Conservation (phyloP, 441 rosid species). For the Flueggea neowawraea region DNA sequence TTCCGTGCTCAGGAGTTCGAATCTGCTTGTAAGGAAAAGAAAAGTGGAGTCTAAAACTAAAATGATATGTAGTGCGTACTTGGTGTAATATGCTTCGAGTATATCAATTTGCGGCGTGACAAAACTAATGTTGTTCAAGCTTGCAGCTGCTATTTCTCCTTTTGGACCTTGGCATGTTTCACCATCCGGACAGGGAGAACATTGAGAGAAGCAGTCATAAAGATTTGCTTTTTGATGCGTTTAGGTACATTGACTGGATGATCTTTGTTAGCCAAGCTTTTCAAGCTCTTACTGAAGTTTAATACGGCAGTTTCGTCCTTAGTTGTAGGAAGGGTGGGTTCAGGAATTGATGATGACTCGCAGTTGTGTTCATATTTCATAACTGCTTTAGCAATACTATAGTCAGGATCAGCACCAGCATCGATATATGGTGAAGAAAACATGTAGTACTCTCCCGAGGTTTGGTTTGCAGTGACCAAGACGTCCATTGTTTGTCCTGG, state of each 20-base stretch:
- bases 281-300: conserved; percentile 17
- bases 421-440: conserved; percentile 39
- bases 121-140: conserved; percentile 16
- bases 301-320: conserved; percentile 20
- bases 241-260: conserved; percentile 44
- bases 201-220: conserved; percentile 16
- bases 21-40: too few relatives aligned
- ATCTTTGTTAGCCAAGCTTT: conserved; percentile 25
- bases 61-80: too few relatives aligned
- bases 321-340: conserved; percentile 29
- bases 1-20: too few relatives aligned
- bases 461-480: conserved; percentile 43
- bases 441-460: conserved; percentile 41
- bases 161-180: conserved; percentile 6
- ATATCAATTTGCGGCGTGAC: too few relatives aligned
- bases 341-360: conserved; percentile 19
- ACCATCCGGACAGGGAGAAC: conserved; percentile 15
- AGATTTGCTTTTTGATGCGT: conserved; percentile 24
- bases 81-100: too few relatives aligned
- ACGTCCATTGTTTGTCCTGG: conserved; percentile 67
- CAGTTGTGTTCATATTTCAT: conserved; percentile 43
- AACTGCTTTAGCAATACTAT: conserved; percentile 42
- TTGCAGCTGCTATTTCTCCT: conserved; percentile 14
- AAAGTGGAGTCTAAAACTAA: too few relatives aligned
- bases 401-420: conserved; percentile 25